Evolutionary conservation across 2,329 filamentous ascomycete species (phyloP).

Genomic region (Leptographium radiaticola): DNA sequence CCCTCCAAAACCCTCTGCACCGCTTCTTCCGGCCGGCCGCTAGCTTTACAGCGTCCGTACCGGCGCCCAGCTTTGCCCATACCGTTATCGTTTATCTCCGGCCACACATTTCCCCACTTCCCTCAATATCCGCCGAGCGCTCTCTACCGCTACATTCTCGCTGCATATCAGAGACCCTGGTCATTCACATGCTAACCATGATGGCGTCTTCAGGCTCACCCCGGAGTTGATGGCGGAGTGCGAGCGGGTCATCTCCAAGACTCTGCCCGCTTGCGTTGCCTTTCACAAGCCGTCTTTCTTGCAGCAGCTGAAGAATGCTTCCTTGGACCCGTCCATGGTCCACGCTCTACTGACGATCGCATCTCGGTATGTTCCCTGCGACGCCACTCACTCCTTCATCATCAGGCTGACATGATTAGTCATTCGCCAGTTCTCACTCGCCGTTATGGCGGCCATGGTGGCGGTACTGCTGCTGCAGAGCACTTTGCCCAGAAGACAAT

Average conservation of each 20-base stretch:
- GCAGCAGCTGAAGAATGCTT: constrained; percentile 44
- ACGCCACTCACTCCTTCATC: background rate
- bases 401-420: constrained; percentile 19
- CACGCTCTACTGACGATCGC: constrained; percentile 45
- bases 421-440: constrained; percentile 44
- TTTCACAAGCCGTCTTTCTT: constrained; percentile 51
- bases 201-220: constrained; percentile 27
- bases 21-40: background rate
- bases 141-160: background rate
- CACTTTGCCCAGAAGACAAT: constrained; percentile 46
- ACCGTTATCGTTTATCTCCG: background rate
- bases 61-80: background rate
- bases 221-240: constrained; percentile 46
- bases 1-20: background rate
- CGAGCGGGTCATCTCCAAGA: constrained; percentile 47
- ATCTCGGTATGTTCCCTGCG: constrained; percentile 34
- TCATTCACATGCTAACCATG: background rate
- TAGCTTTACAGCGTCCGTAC: background rate
- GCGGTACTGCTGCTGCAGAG: constrained; percentile 40
- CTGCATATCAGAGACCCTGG: background rate
- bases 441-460: constrained; percentile 40
- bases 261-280: constrained; percentile 46
- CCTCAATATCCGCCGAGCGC: background rate
- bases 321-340: constrained; percentile 41
- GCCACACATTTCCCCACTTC: background rate